Evolutionary conservation across 2,329 filamentous ascomycete genomes (phyloP), one percentile per base, ranked within the genome.

Genomic region (Diaporthe nobilis): DNA sequence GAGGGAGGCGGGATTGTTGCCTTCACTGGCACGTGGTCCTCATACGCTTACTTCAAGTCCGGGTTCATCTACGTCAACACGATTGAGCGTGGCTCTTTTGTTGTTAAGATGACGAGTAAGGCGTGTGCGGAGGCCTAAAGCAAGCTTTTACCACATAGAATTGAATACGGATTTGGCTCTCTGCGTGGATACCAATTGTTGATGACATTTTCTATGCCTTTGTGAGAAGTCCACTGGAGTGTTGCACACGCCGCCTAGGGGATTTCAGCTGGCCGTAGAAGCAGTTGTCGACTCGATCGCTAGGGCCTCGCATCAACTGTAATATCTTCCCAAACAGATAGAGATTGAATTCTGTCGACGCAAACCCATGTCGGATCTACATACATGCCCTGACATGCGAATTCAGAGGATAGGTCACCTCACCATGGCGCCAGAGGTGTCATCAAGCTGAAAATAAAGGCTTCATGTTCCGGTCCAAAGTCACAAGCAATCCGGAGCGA

Each of bases 41-140:
- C 85, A 68, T 90, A 88, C 76, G 86, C 86, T 1, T 85, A 81
- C 77, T 90, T 89, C 80, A 85, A 85, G 78, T 86, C 84, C 1
- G 88, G 88, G 2, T 86, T 85, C 78, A 85, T 90, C 74, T 84
- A 89, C 10, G 80, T 90, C 77, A 89, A 90, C 81, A 88, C 85
- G 4, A 90, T 89, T 74, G 88, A 90, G 81, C 82, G 87, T 8
- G 88, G 88, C 70, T 84, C 85, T 7, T 90, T 86, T 67, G 84
- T 87, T 10, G 83, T 90, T 15, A 89, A 88, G 83, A 73, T 72
- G 68, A 72, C 51, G 9, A 60, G 49, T 5, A 70, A 70, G 65
- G 10, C n/a, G 7, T 70, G 65, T 42, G 1, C 47, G 13, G n/a
- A 31, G 34, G 34, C 34, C 1, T 53, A 39, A 6, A 34, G 12